A percentile compares a stretch with the other conserved stretches of the same genome.
Conservation (phyloP, 2,329 filamentous ascomycete genomes). For the Rhytidhysteron rufulum region DNA sequence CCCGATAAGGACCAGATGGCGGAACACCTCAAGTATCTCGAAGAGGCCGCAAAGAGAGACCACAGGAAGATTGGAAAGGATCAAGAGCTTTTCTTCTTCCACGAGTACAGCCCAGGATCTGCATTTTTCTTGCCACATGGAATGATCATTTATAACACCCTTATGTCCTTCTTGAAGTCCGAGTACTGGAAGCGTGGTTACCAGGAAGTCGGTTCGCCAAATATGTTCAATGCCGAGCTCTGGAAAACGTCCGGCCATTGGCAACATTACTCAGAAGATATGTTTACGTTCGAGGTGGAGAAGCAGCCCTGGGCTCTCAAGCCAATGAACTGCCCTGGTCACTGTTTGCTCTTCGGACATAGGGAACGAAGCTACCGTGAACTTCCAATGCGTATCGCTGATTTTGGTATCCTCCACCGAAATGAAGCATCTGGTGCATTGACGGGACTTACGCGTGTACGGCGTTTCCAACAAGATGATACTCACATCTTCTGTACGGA, state of each 20-base stretch:
- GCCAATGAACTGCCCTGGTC: conserved; percentile 97
- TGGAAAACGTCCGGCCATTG: conserved; percentile 97
- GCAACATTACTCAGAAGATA: conserved; percentile 89
- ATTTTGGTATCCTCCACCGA: conserved; percentile 92
- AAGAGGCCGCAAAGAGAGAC: conserved; percentile 96
- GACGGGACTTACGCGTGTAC: conserved; percentile 83
- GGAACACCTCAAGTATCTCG: conserved; percentile 90
- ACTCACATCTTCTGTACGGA: conserved; percentile 92
- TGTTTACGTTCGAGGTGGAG: conserved; percentile 82
- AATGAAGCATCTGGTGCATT: conserved; percentile 94
- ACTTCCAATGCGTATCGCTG: conserved; percentile 85
- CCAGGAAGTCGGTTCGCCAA: conserved; percentile 91
- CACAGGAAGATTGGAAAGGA: conserved; percentile 91
- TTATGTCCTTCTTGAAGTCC: conserved; percentile 74
- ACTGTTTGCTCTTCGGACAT: conserved; percentile 83
- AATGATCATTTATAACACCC: conserved; percentile 80
- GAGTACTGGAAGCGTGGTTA: conserved; percentile 94
- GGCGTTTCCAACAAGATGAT: conserved; percentile 94
- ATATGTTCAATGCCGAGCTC: conserved; percentile 89
- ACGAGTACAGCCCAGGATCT: conserved; percentile 87
- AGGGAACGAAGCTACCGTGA: conserved; percentile 84
- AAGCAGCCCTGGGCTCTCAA: conserved; percentile 85
- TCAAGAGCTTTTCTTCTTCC: conserved; percentile 97
- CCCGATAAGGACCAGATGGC: conserved; percentile 94
- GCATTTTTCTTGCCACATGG: conserved; percentile 92